Evolutionary conservation across 2,329 filamentous ascomycete genomes (phyloP), one percentile per base, ranked within the genome.

Genomic region (Ascosphaera aggregata): DNA sequence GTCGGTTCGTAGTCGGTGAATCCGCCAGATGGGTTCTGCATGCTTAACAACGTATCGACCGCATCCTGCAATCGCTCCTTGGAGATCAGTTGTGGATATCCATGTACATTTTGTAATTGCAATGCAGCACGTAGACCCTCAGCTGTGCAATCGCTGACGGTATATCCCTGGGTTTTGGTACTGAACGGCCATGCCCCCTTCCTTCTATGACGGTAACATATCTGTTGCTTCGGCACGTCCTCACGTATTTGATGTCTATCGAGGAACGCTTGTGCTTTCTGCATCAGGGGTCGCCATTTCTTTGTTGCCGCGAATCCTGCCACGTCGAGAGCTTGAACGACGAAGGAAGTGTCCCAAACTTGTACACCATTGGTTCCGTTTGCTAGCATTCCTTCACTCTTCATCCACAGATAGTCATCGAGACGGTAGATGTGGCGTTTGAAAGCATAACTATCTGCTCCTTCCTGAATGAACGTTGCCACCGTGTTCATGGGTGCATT

Each of bases 281-380:
- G 66, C 19, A 98, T 66, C 79, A 94, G 91, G 0, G 78, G 74
- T 31, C 68, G 70, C 73, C 80, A 94, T 48, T 76, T 73, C 9
- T 73, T 64, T 37, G 91, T 73, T 20, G 74, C 61, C n/a, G 78
- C 75, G 18, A 94, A 67, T 0, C 80, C 82, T 4, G 80, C 75
- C 37, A 81, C 80, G 39, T 81, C 69, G 4, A 80, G 71, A 1
- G 80, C 76, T 55, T 93, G 84, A 24, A 94, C 81, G 15, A 77
- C 62, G 52, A 95, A 95, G 0, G 84, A 70, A 0, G 89, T 98
- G 53, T 98, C 89, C 89, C 89, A 98, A 45, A 75, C 79, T 56
- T 98, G 89, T 1, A 95, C 85, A n/a, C 89, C 89, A 48, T 98
- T 95, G 7, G 89, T 98, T 30, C 89, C 89, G 49, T 94, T 94